Base-by-base conservation (phyloP, 345 rosid genomes). In the Populus euphratica region DNA sequence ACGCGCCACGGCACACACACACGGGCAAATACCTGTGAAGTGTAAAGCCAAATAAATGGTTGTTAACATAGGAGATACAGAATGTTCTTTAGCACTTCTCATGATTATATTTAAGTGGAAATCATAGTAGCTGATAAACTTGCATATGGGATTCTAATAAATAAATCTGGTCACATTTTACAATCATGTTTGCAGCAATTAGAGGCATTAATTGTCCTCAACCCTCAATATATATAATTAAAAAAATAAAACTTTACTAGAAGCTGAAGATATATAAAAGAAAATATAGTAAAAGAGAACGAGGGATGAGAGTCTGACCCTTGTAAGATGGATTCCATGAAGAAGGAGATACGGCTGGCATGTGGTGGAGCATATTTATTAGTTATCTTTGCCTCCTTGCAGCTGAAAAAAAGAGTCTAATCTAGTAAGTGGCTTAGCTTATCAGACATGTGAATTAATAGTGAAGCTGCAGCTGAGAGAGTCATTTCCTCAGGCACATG, bases 321-420 rank as follows among this genome's bases (percentile, higher is more conserved):
- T 78, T 80, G 27, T 65, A 80, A 73, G 83, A 81, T 10, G 80
- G 81, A 78, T 78, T 81, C 88, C 88, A 85, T 74, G 74, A 35
- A 50, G 76, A 76, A 73, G 78, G 79, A 18, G 85, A 54, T 2
- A 76, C 36, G 8, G 78, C 35, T 1, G 83, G 73, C 70, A 65
- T 76, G 69, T 79, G 78, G 69, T 68, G 86, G 33, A 85, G 76
- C 91, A 88, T 86, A 82, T 77, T 65, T 78, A 74, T 71, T 59
- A 47, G 71, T 65, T 29, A 20, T 65, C 33, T 61, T 65, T 20
- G 25, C 47, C 35, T 39, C 41, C 65, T 14, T 33, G 38, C 59
- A 52, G 73, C 14, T 43, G 12, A 25, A 31, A 43, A 56, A 75
- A 54, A 61, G n/a, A n/a, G 44, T 14, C 1, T 47, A 47, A 47